Base-by-base conservation (phyloP, 257 asterid species). In the Nicotiana tomentosiformis region DNA sequence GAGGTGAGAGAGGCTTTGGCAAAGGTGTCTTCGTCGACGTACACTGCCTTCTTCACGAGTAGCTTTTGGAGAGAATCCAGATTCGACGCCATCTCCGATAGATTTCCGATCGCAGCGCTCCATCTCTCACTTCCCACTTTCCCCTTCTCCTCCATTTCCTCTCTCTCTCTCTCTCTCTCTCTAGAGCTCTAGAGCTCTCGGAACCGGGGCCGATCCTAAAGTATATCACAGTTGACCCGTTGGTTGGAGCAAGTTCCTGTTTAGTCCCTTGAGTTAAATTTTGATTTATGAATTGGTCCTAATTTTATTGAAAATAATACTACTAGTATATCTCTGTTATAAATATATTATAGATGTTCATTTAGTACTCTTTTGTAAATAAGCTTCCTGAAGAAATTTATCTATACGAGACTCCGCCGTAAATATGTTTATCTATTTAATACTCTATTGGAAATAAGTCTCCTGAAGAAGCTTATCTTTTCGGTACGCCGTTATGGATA, bases 21-120 rank as follows among this genome's bases (percentile, higher is more conserved):
- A 88, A 92, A 96, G 83, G 98, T 94, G 49, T 93, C 98, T 0
- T 93, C 98, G 76, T 96, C 97, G 37, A 94, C 99, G 78, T 89
- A 96, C 0, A 96, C 97, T 65, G 96, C 96, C 86, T 94, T 94
- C 74, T 91, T 91, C 70, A 91, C 53, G 26, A 96, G 93, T 14
- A 94, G 87, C 81, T 88, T 96, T 84, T 93, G 96, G 20, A 96
- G 90, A 29, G 98, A 94, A 61, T 94, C 96, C 68, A 96, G 92
- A 90, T 92, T 92, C 82, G 92, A 82, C 14, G 97, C 85, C 90
- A 88, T 92, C 85, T 93, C 98, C 67, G 95, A 84, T 15, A 96
- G 74, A 90, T 96, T 96, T 84, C 94, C 84, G 91, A 92, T 93
- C 90, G 98, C 98, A 11, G 96, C 90, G 84, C 89, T 86, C 99